Percentiles rank a stretch among this genome's conserved stretches.
These are phyloP conservation scores for Aegilops bicornis DNA, from an alignment of 176 grass and related monocot species.

Conservation along the genomic window DNA sequence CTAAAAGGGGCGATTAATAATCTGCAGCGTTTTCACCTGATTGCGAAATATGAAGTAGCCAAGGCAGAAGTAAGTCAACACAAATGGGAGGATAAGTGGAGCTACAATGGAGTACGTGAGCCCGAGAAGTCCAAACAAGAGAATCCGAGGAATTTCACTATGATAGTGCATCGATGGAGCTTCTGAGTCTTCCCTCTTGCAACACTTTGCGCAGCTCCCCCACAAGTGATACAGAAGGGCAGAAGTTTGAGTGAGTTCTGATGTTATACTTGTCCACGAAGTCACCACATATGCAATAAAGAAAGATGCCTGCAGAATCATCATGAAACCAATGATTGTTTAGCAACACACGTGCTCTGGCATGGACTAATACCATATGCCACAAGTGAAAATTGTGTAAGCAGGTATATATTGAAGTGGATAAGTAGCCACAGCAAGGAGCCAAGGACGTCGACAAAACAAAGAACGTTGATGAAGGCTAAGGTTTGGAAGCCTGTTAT, in stretches of 20 bases:
- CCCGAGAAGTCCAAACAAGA: constrained; percentile 87
- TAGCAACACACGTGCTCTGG: constrained; percentile 20
- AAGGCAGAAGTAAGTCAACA: constrained; percentile 85
- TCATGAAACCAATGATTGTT: constrained; percentile 27
- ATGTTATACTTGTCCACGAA: constrained; percentile 87
- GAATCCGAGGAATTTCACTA: constrained; percentile 92
- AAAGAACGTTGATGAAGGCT: background rate
- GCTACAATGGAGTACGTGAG: constrained; percentile 83
- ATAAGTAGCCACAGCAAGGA: background rate
- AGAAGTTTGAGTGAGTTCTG: constrained; percentile 73
- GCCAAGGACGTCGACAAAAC: background rate
- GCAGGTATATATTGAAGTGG: background rate
- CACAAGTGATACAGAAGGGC: constrained; percentile 53
- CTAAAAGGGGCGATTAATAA: constrained; percentile 7
- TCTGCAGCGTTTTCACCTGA: constrained; percentile 59
- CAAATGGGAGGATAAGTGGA: constrained; percentile 89
- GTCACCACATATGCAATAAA: constrained; percentile 97
- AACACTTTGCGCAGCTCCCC: constrained; percentile 47
- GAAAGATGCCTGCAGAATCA: constrained; percentile 67
- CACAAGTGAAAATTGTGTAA: background rate
- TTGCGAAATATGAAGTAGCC: constrained; percentile 93
- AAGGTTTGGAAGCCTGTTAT: background rate
- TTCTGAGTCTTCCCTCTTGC: constrained; percentile 52
- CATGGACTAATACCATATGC: constrained; percentile 14
- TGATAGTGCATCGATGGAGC: constrained; percentile 78